Conservation (phyloP, 345 rosid species). For the Aquilaria yunnanensis region DNA sequence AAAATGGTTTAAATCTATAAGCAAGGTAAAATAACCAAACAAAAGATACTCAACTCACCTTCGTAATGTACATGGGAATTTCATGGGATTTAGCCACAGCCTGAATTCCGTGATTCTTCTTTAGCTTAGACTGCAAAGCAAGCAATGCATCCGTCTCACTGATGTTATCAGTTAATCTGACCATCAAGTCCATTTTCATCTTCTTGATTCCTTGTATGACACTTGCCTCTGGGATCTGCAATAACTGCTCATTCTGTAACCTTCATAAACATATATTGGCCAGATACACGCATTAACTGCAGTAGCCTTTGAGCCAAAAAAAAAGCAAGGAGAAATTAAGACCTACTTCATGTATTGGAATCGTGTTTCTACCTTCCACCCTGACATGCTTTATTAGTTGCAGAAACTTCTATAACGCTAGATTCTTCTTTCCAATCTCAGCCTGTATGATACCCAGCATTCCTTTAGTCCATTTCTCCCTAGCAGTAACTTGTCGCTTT, state of each 20-base stretch:
- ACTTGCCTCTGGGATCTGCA: conserved; percentile 64
- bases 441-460: no score
- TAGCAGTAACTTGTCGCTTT: no score
- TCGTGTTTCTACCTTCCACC: no score
- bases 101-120: conserved; percentile 73
- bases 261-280: conserved; percentile 1
- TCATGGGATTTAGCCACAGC: conserved; percentile 60
- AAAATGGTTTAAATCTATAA: not conserved
- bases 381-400: no score
- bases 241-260: conserved; percentile 38
- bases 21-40: conserved; percentile 2
- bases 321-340: no score
- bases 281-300: no score
- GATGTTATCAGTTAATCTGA: conserved; percentile 57
- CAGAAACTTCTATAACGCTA: no score
- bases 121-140: conserved; percentile 74
- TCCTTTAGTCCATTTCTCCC: no score
- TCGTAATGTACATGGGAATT: conserved; percentile 67
- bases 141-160: conserved; percentile 82
- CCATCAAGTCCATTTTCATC: conserved; percentile 45
- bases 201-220: conserved; percentile 61
- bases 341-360: no score
- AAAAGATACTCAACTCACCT: conserved; percentile 32
- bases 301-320: no score
- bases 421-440: no score